phyloP scores from a whole-genome alignment of 164 flowering plant genomes.

The Platanus orientalis region DNA sequence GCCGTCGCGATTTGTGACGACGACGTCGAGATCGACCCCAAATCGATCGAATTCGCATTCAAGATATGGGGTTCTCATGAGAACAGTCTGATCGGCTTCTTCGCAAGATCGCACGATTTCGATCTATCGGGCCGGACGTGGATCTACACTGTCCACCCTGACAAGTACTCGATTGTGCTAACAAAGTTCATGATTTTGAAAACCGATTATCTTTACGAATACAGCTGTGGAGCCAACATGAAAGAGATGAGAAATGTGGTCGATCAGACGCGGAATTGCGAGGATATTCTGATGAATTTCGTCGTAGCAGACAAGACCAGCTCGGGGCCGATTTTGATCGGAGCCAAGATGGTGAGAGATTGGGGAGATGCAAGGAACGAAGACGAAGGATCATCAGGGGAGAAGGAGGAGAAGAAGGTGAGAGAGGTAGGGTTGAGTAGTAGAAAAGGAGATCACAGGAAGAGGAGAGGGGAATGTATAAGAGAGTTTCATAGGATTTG shows the following conservation, averaged over 20 bases:
- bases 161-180: constrained; percentile 67
- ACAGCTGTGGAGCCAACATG: constrained; percentile 45
- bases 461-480: constrained; percentile 78
- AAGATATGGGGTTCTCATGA: constrained; percentile 45
- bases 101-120: constrained; percentile 73
- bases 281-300: constrained; percentile 91
- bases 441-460: constrained; percentile 63
- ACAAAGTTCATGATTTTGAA: constrained; percentile 73
- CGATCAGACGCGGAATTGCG: constrained; percentile 61
- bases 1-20: constrained; percentile 78
- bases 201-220: constrained; percentile 39
- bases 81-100: constrained; percentile 57
- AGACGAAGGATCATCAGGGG: constrained; percentile 15
- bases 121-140: constrained; percentile 48
- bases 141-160: constrained; percentile 82
- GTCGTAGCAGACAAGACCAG: constrained; percentile 48
- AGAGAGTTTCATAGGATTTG: constrained; percentile 61
- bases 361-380: constrained; percentile 79
- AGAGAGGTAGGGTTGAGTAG: constrained; percentile 72
- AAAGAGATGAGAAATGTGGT: constrained; percentile 38
- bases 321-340: constrained; percentile 66
- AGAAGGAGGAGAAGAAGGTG: constrained; percentile 14
- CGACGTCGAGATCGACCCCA: constrained; percentile 59
- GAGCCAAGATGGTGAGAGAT: constrained; percentile 57
- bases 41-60: constrained; percentile 69